Base-by-base conservation (phyloP, 2,329 filamentous ascomycete species). In the Cladophialophora psammophila region DNA sequence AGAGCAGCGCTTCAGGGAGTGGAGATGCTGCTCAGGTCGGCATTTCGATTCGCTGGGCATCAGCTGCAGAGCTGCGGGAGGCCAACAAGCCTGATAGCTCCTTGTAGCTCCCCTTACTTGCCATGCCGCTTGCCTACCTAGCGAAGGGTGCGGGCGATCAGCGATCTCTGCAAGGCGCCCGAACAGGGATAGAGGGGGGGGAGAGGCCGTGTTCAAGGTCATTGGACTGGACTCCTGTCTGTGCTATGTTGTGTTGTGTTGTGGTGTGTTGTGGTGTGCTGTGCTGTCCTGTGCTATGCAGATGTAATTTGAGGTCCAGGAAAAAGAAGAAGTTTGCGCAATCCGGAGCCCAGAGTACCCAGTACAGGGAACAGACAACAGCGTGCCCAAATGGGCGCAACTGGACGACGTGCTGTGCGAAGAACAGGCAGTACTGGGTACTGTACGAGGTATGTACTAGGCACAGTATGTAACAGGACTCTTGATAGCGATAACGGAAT, bases 1-100 rank as follows among this genome's bases (percentile, higher is more conserved):
- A 65, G 60, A 66, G 53, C 54, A 60, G 54, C 31, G 18, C 34
- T 13, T 38, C 35, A 42, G 38, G 31, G 20, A 38, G 64, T 62
- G 55, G 58, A 60, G 64, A n/a, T 38, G 13, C 8, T 10, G 31
- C 13, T 18, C 13, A 45, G 34, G 32, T n/a, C 13, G 34, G 18
- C 8, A 35, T 20, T 54, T 61, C 50, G 26, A 67, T 67, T 67
- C 65, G 65, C 61, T 63, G 36, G 35, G 26, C 18, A 18, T n/a
- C 32, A 60, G 56, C 55, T 60, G 18, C 42, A 35, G 36, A 60
- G 54, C 54, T 64, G 48, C 35, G 56, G 36, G 9, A 45, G 35
- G 45, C 48, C 12, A 53, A 53, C 12, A 35, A 63, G 42, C 42
- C 18, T 55, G n/a, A 35, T 42, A 20, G 42, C 32, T 62, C 35